These are phyloP conservation scores for Kwoniella pini DNA, from an alignment of 768 basidiomycete genomes.

Conservation along the genomic window DNA sequence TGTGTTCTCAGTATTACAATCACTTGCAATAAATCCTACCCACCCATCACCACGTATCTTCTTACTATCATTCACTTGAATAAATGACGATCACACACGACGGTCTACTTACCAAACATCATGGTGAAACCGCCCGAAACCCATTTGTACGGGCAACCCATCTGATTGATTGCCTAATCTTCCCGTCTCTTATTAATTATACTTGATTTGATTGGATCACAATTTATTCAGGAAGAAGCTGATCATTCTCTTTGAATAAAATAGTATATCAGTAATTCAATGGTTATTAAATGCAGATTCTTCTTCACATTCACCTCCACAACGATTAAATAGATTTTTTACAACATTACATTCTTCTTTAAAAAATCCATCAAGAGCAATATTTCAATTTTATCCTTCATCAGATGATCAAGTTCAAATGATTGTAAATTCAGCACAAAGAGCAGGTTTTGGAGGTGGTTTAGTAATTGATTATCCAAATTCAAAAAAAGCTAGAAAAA, in stretches of 20 bases:
- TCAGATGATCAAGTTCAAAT: constrained; percentile 96
- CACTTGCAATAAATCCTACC: no score
- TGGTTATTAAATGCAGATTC: constrained; percentile 98
- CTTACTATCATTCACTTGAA: not conserved
- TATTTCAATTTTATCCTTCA: constrained; percentile 99
- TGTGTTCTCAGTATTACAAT: no score
- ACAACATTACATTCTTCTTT: constrained; percentile 62
- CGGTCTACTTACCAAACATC: constrained; percentile 3
- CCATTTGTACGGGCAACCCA: constrained; percentile 1
- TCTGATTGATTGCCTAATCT: no score
- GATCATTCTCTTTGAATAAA: no score
- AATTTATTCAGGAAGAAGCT: no score
- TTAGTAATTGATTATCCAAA: constrained; percentile 96
- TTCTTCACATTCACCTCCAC: constrained; percentile 60
- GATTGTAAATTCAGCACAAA: constrained; percentile 87
- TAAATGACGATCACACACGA: constrained; percentile 16
- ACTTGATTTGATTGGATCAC: no score
- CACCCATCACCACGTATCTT: no score
- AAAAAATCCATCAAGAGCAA: constrained; percentile 67
- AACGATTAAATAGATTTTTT: constrained; percentile 74
- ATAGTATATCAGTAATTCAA: constrained; percentile 95
- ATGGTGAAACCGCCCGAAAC: constrained; percentile 15
- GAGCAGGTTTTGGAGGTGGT: constrained; percentile 95
- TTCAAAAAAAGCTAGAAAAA: constrained; percentile 90
- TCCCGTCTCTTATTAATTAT: no score